A percentile compares a stretch with the other conserved stretches of the same genome.
phyloP scores from a whole-genome alignment of 192 early-diverging fungal species.

The Coemansia sp. region DNA sequence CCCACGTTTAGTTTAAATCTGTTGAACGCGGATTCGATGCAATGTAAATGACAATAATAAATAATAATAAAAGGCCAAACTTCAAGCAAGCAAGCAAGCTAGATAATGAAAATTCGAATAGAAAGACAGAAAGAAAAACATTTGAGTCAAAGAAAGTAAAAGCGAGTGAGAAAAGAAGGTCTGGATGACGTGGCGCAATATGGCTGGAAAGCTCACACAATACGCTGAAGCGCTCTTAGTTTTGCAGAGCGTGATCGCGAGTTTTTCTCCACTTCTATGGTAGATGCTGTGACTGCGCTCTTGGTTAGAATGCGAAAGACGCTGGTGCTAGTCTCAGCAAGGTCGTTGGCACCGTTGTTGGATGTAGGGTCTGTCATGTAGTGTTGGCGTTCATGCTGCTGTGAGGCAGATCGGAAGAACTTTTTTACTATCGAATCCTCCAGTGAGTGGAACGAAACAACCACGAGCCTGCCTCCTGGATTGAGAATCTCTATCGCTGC shows the following conservation, averaged over 20 bases:
- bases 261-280: slow-evolving; percentile 59
- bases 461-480: slow-evolving; percentile 59
- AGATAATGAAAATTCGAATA: background rate
- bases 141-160: background rate
- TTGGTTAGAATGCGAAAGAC: slow-evolving; percentile 28
- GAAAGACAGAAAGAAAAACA: background rate
- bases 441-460: slow-evolving; percentile 73
- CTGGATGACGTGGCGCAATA: slow-evolving; percentile 12
- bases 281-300: slow-evolving; percentile 49
- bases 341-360: background rate
- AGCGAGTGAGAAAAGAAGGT: too few relatives aligned
- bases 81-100: background rate
- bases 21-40: too few relatives aligned
- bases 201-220: background rate
- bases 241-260: slow-evolving; percentile 62
- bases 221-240: slow-evolving; percentile 41
- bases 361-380: background rate
- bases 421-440: slow-evolving; percentile 75
- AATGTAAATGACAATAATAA: background rate
- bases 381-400: slow-evolving; percentile 2
- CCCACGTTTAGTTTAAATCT: too few relatives aligned
- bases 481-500: slow-evolving; percentile 56
- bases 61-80: background rate
- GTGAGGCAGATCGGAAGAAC: slow-evolving; percentile 38
- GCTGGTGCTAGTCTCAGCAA: background rate